These are phyloP conservation scores for Starmerella davenportii DNA, from an alignment of 805 yeast genomes.

Conservation along the genomic window DNA sequence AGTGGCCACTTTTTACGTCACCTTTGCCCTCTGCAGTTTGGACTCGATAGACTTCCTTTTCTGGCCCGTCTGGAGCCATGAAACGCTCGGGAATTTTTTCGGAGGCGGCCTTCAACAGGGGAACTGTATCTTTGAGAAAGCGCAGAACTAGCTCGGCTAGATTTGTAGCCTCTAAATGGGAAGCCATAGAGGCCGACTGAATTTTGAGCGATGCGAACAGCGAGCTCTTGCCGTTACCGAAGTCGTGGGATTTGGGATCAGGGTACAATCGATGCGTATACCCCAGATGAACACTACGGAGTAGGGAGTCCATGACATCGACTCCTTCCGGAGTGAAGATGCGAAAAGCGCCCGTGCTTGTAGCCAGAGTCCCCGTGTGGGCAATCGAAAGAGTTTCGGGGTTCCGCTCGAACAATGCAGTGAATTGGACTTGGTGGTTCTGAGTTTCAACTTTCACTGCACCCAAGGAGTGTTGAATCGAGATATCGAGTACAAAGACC, in stretches of 20 bases:
- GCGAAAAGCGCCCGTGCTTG: conserved; percentile 14
- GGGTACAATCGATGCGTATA: conserved; percentile 7
- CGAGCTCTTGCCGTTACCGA: not conserved
- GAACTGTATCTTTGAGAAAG: conserved; percentile 3
- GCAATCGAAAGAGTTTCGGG: not conserved
- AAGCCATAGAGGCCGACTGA: conserved; percentile 10
- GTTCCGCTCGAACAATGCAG: conserved; percentile 7
- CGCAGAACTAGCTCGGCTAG: conserved; percentile 3
- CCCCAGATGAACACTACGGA: conserved; percentile 13
- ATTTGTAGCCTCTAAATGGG: conserved; percentile 8
- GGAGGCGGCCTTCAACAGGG: not conserved
- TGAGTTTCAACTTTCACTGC: conserved; percentile 15
- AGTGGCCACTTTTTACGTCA: not conserved
- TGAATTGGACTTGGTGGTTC: conserved; percentile 14
- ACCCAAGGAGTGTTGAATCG: conserved; percentile 10
- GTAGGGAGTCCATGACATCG: conserved; percentile 15
- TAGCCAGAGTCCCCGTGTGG: conserved; percentile 12
- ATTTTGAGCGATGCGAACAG: conserved; percentile 7
- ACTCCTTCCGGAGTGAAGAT: conserved; percentile 3
- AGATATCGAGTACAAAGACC: conserved; percentile 11
- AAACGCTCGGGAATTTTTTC: not conserved
- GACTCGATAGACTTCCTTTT: not conserved
- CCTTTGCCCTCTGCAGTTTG: too few species aligned
- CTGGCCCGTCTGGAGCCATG: not conserved
- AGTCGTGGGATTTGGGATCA: not conserved